Evolutionary conservation across 768 basidiomycete genomes (phyloP), one percentile per base, ranked within the genome.

Genomic region (Amanita brunnescens): DNA sequence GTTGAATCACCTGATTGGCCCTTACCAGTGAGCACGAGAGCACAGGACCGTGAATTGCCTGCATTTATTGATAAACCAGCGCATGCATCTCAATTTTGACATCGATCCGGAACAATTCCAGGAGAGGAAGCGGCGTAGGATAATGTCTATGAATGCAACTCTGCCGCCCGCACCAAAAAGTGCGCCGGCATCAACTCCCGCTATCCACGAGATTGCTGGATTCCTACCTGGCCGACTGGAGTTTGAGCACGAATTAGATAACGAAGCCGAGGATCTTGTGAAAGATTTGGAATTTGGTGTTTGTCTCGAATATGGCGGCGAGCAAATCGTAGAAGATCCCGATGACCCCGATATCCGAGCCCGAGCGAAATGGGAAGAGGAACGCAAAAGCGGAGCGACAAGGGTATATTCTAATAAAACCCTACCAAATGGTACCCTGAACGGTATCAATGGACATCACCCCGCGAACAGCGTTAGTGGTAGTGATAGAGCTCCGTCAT

Each of bases 191-290:
- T 98, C 95, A 5, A 82, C 86, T 0, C 95, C 95, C 2, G 91
- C 82, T 3, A 81, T 90, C 13, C 95, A 97, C 64, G 95, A 99
- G 69, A 78, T 98, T 35, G 82, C 86, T 13, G 87, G 86, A 0
- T 98, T 86, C 69, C 85, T 99, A 62, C 95, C 95, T 7, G 95
- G 95, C 13, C 84, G 95, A n/a, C 76, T 99, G 32, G 95, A 99
- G 66, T 99, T 99, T 63, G 95, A 99, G 62, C 93, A 94, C 59
- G 95, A 99, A 66, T 70, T 91, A 4, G 94, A 97, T 62, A 96
- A 99, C 64, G 95, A 99, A 47, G 95, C 95, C 0, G 95, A 99
- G 63, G 86, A 94, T 59, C 68, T 91, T 2, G 86, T 97, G 56
- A 98, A 97, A 67, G 92, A 97, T 62, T 74, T 99, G 56, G 94